Evolutionary conservation across 306 rosid species (phyloP), one percentile per base, ranked within the genome.

Genomic region (Vicia sativa): DNA sequence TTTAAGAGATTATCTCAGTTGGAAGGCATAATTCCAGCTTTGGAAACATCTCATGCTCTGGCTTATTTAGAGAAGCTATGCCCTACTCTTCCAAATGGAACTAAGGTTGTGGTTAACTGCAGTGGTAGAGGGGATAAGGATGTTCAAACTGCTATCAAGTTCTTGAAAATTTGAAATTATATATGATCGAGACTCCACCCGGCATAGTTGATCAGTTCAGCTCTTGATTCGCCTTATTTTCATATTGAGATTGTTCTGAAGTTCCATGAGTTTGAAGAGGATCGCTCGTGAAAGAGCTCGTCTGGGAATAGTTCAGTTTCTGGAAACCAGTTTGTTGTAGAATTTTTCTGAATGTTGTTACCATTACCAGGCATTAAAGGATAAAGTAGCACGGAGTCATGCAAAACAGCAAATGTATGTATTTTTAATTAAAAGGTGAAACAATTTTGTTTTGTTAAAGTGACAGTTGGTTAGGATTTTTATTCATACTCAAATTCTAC

Each of bases 41-140:
- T 93, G 82, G 98, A 93, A 81, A 93, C 98, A 37, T 93, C 96
- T 63, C 97, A 93, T 86, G 98, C 97, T 48, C 46, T 93, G 70
- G 97, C 98, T 31, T 85, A 88, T 81, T 45, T 90, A 7, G 98
- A 93, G 80, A 79, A 85, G 82, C 84, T 93, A 35, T 93, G 98
- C 57, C 96, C 95, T 0, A 65, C 81, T 43, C 96, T 93, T 53
- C 86, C 95, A 0, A 65, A 85, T 21, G 96, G 91, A 57, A 16
- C 87, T 13, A 90, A 90, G 86, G 86, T 93, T 16, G 95, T 92
- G n/a, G 74, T 90, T 7, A 87, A 87, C 80, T 92, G 84, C 85
- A 90, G 98, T 44, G 96, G 96, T 72, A 81, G 98, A 81, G 98
- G 98, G 15, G 98, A 92, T 63, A 92, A 92, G 83, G 98, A 92